Conservation (phyloP, 1,284 basidiomycete species). For the Cutaneotrichosporon curvatum region DNA sequence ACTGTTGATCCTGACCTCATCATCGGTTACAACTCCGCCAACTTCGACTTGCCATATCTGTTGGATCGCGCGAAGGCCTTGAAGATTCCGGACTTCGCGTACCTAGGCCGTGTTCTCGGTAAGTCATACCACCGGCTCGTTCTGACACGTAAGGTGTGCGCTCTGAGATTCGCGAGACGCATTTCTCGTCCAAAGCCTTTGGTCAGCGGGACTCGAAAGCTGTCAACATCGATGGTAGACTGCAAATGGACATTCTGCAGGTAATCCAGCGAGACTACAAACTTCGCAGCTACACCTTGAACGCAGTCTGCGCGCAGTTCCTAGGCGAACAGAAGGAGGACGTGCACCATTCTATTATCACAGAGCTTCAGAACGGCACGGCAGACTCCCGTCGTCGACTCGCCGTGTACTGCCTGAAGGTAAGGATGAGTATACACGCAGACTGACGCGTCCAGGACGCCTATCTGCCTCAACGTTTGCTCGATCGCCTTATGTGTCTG, state of each 20-base stretch:
- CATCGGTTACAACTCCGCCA: conserved; percentile 86
- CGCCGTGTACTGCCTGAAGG: conserved; percentile 94
- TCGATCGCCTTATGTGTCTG: conserved; percentile 97
- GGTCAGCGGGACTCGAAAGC: conserved; percentile 93
- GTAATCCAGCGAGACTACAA: conserved; percentile 97
- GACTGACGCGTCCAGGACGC: conserved; percentile 62
- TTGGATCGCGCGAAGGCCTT: conserved; percentile 79
- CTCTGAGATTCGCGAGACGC: conserved; percentile 77
- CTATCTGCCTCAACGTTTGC: conserved; percentile 82
- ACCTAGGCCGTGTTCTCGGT: conserved; percentile 72
- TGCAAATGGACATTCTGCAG: conserved; percentile 88
- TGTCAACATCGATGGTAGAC: conserved; percentile 74
- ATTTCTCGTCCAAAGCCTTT: conserved; percentile 93
- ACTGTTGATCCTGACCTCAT: conserved; percentile 85
- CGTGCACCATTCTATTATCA: conserved; percentile 93
- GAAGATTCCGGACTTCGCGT: conserved; percentile 63
- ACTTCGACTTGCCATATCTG: conserved; percentile 91
- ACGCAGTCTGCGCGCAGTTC: conserved; percentile 92
- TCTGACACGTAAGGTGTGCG: conserved; percentile 54
- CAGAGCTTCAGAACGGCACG: conserved; percentile 89
- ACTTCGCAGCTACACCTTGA: conserved; percentile 86
- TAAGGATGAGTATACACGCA: conserved; percentile 35
- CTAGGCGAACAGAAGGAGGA: conserved; percentile 96
- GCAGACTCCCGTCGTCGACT: conserved; percentile 79
- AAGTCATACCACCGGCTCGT: conserved; percentile 18